These are phyloP conservation scores for Torrubiella hemipterigena DNA, from an alignment of 2,329 filamentous ascomycete genomes.

Conservation along the genomic window DNA sequence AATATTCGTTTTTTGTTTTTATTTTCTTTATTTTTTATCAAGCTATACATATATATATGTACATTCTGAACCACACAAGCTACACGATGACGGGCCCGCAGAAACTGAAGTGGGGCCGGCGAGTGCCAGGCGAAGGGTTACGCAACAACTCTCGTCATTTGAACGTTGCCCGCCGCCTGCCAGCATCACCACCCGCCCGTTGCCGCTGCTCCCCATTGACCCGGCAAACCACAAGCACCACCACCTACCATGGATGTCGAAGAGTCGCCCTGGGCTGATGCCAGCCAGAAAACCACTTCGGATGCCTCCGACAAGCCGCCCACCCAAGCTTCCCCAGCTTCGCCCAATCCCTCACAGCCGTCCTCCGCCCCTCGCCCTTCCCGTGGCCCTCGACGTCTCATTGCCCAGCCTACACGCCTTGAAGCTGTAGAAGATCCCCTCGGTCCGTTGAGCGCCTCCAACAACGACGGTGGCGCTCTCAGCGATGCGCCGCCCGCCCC, in stretches of 20 bases:
- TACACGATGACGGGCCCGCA: no score
- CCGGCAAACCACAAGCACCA: no score
- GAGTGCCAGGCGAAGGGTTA: slow-evolving; percentile 2
- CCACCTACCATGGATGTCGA: slow-evolving; percentile 32
- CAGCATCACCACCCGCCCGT: slow-evolving; percentile 1
- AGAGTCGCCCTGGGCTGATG: slow-evolving; percentile 43
- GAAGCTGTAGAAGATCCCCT: slow-evolving; percentile 68
- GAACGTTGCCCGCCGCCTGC: slow-evolving; percentile 1
- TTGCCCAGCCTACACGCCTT: slow-evolving; percentile 65
- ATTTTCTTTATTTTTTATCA: no score
- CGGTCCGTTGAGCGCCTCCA: slow-evolving; percentile 59
- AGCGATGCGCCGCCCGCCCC: slow-evolving; percentile 52
- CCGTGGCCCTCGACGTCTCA: slow-evolving; percentile 48
- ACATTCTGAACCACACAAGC: no score
- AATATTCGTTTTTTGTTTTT: no score
- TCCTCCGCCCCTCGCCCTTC: slow-evolving; percentile 26
- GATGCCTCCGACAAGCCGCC: slow-evolving; percentile 19
- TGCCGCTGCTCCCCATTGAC: slow-evolving; percentile 2
- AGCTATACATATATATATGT: no score
- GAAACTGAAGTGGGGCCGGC: neutral
- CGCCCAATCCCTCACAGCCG: slow-evolving; percentile 15
- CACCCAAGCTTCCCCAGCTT: slow-evolving; percentile 15
- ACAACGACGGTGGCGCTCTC: slow-evolving; percentile 30
- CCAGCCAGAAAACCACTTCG: slow-evolving; percentile 17
- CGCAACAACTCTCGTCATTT: slow-evolving; percentile 1